Evolutionary conservation across 2,329 filamentous ascomycete genomes (phyloP), one percentile per base, ranked within the genome.

Genomic region (Ophiostoma quercus): DNA sequence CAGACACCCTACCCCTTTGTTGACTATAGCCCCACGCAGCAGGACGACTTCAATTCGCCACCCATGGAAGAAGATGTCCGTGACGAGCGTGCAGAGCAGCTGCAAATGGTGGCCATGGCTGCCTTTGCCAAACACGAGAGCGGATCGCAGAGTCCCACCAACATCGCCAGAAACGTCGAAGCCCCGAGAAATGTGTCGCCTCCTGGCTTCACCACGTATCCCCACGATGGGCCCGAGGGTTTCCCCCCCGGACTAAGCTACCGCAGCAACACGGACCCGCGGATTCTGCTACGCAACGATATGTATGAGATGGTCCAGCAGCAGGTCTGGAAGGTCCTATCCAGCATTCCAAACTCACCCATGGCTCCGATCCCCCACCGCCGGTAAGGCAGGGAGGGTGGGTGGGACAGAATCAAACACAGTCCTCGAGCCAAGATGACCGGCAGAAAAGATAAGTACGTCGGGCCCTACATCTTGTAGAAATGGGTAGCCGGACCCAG

Each of bases 1-100:
- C 74, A 74, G 37, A 76, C 77, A 3, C 79, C 79, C 2, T 76
- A 74, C 22, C 79, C 79, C 11, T 79, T 43, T n/a, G 25, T 32
- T 19, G 60, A 71, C 11, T 22, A 41, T 9, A 51, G 22, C 19
- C 34, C 32, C 25, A 16, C 25, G 6, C 57, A 41, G 34, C 62
- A 65, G 8, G 62, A 65, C 12, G 34, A 39, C 19, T 16, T 34
- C 32, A 37, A 7, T 12, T 5, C 16, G 32, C 32, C 22, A 6
- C 22, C 14, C 22, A 25, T 54, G 39, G 68, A 60, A 34, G 63
- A 41, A 4, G 63, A 66, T 32, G 43, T 43, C 32, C 41, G 34
- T 11, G 14, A 32, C 22, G 57, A 32, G 5, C 57, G 57, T 62
- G 25, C 25, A 2, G 57, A 32, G 14, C 12, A 16, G 5, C n/a